phyloP scores from a whole-genome alignment of 2,329 filamentous ascomycete species.

The Fusarium sp. region DNA sequence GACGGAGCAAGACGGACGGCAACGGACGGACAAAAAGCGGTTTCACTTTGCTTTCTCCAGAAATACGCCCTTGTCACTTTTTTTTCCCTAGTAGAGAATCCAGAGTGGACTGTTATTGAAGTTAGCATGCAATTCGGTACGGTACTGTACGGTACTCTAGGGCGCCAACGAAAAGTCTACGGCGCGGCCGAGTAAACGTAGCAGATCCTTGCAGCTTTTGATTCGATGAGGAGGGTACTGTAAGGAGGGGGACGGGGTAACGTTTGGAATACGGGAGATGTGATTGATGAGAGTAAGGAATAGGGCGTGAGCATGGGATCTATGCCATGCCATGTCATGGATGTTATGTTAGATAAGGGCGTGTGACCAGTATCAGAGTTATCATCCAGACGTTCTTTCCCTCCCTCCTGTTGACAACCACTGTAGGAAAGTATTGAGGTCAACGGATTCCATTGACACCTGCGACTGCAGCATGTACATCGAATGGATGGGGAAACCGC shows the following conservation, averaged over 20 bases:
- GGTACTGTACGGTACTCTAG: slow-evolving; percentile 13
- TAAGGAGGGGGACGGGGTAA: slow-evolving; percentile 33
- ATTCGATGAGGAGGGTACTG: slow-evolving; percentile 17
- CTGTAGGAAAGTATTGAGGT: slow-evolving; percentile 16
- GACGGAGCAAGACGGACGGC: slow-evolving; percentile 30
- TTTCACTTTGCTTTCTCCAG: slow-evolving; percentile 30
- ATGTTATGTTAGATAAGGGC: neutral
- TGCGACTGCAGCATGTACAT: slow-evolving; percentile 11
- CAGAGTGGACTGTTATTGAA: slow-evolving; percentile 29
- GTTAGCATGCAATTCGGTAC: slow-evolving; percentile 26
- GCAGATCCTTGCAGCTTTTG: slow-evolving; percentile 40
- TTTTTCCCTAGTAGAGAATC: slow-evolving; percentile 7
- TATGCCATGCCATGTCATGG: neutral
- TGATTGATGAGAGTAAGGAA: slow-evolving; percentile 9
- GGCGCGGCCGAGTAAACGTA: slow-evolving; percentile 42
- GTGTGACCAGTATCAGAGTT: slow-evolving; percentile 8
- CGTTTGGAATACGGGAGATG: slow-evolving; percentile 29
- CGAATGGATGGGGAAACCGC: slow-evolving; percentile 40
- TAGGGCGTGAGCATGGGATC: neutral
- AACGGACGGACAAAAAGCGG: slow-evolving; percentile 34
- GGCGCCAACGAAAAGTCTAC: slow-evolving; percentile 43
- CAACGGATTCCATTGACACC: slow-evolving; percentile 15
- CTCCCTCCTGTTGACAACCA: neutral
- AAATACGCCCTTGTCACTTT: slow-evolving; percentile 31
- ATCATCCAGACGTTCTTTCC: neutral